These are phyloP conservation scores for Blastocystis sp. DNA, from an alignment of 352 stramenopile genomes.

Conservation along the genomic window DNA sequence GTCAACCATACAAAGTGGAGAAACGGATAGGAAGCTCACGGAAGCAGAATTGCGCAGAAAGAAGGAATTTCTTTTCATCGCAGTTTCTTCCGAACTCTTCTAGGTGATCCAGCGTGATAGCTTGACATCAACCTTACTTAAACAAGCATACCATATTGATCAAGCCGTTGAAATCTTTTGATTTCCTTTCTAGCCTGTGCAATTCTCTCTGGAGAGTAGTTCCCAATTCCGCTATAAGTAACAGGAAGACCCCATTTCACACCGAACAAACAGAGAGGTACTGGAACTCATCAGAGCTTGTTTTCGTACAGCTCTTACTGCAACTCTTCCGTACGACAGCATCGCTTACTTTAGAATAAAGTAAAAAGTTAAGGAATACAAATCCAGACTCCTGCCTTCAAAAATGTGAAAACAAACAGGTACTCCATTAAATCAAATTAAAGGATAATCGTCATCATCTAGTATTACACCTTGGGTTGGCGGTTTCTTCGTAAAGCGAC, in stretches of 20 bases:
- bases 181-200: slow-evolving; percentile 18
- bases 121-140: not conserved
- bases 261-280: not conserved
- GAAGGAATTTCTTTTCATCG: slow-evolving; percentile 76
- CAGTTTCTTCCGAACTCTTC: slow-evolving; percentile 78
- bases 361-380: not conserved
- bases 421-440: not conserved
- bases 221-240: not conserved
- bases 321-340: not conserved
- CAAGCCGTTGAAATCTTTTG: slow-evolving; percentile 12
- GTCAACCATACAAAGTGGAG: not conserved
- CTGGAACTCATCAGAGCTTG: not conserved
- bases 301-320: not conserved
- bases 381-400: not conserved
- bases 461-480: slow-evolving; percentile 9
- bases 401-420: not conserved
- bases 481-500: slow-evolving; percentile 16
- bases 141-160: slow-evolving; percentile 44
- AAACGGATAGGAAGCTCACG: slow-evolving; percentile 91
- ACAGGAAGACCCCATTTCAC: not conserved
- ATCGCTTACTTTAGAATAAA: not conserved
- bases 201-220: slow-evolving; percentile 46
- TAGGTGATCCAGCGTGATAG: slow-evolving; percentile 75
- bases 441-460: slow-evolving; percentile 12
- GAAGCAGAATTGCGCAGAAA: slow-evolving; percentile 89